phyloP scores from a whole-genome alignment of 192 early-diverging fungal species.

The Phycomyces blakesleeanus region DNA sequence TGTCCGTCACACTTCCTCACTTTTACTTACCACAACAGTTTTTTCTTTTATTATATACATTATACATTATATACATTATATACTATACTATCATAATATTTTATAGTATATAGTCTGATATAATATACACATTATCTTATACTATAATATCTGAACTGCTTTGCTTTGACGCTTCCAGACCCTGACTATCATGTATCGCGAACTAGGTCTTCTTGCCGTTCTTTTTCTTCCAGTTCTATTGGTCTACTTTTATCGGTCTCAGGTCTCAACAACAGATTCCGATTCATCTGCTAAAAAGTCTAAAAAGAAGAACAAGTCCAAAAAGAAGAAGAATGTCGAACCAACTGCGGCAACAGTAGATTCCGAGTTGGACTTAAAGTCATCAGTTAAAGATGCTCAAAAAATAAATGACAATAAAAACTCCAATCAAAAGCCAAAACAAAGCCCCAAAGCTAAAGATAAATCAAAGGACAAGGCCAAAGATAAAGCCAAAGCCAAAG shows the following conservation, averaged over 20 bases:
- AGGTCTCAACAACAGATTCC: background rate
- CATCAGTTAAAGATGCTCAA: background rate
- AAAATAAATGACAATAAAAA: too few relatives aligned
- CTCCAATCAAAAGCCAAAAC: too few relatives aligned
- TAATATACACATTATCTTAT: too few relatives aligned
- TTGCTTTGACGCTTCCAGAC: too few relatives aligned
- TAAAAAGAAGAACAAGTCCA: slow-evolving; percentile 21
- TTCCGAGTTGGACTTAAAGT: background rate
- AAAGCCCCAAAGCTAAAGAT: background rate
- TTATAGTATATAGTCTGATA: too few relatives aligned
- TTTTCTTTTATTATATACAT: too few relatives aligned
- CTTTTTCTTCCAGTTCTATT: slow-evolving; percentile 21
- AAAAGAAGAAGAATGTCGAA: slow-evolving; percentile 3
- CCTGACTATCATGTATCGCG: slow-evolving; percentile 15
- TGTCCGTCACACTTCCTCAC: too few relatives aligned
- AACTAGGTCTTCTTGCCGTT: slow-evolving; percentile 20
- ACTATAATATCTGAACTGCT: too few relatives aligned
- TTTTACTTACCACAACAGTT: too few relatives aligned
- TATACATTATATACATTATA: too few relatives aligned
- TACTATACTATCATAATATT: too few relatives aligned
- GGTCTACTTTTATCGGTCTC: background rate
- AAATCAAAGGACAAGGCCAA: background rate
- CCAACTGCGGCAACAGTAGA: too few relatives aligned
- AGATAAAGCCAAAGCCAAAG: background rate
- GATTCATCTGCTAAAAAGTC: slow-evolving; percentile 19